Base-by-base conservation (phyloP, 208 protist genomes). In the Leishmania arabica region DNA sequence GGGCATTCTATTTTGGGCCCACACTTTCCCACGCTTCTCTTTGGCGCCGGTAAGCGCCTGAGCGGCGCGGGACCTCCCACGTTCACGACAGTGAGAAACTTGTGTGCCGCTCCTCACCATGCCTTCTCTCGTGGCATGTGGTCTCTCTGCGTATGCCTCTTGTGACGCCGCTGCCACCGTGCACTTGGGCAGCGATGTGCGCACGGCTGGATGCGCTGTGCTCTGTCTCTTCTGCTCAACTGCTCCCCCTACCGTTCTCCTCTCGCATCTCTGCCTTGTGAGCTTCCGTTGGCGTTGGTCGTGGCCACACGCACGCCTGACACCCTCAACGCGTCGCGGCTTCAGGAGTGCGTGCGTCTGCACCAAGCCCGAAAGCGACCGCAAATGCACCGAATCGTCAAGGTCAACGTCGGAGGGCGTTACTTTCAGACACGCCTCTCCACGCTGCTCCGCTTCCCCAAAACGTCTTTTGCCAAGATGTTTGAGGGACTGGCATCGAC, bases 391-490 rank as follows among this genome's bases (percentile, higher is more conserved):
- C 83, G 76, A 1, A 83, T 92, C 37, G 83, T 93, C 17, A 86
- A 79, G 37, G 79, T 97, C 54, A 96, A 96, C 79, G 94, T 92
- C 5, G 92, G 94, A 45, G 94, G 94, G 8, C 79, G 77, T 27
- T 71, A 68, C 31, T 97, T 97, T 71, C 86, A 95, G 78, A 96
- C 94, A 9, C 79, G 86, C 24, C 82, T 92, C 34, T 85, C 85
- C 49, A 97, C 94, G 31, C 86, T 97, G 51, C 80, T 88, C 21
- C 86, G 87, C 42, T 96, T 90, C 84, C 92, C 94, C 0, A 75
- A 92, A 45, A 95, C 92, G 8, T 56, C 69, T 5, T 96, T 96
- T 54, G 91, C 94, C 17, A 86, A 90, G 62, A 77, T 95, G 68
- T 96, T 96, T 45, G 77, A 75, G 2, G 70, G 51, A 37, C 40